A percentile compares a stretch with the other conserved stretches of the same genome.
Conservation (phyloP, 225 moss, liverwort and hornwort species). For the Pseudisothecium myosuroides region DNA sequence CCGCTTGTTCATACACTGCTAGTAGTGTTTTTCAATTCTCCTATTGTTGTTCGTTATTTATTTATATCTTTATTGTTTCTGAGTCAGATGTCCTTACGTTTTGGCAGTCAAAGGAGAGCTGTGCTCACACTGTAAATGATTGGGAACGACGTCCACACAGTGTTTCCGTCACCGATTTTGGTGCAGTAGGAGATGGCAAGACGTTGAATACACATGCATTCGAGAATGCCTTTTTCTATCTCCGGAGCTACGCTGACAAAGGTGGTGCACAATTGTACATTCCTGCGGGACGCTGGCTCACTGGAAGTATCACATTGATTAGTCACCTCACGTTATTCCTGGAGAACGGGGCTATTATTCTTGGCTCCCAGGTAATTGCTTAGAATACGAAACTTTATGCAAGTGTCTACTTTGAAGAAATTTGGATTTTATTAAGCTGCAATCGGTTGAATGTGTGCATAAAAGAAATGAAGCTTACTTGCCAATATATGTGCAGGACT, state of each 20-base stretch:
- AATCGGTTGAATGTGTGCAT: not conserved
- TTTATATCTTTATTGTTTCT: not conserved
- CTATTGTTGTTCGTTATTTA: not conserved
- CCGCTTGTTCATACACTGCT: not conserved
- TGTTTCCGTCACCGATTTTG: conserved; percentile 74
- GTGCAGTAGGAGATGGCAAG: conserved; percentile 75
- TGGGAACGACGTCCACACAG: conserved; percentile 52
- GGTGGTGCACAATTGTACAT: conserved; percentile 80
- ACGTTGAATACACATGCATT: conserved; percentile 78
- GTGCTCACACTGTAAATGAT: conserved; percentile 15
- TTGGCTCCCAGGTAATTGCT: conserved; percentile 59
- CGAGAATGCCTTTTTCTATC: conserved; percentile 76
- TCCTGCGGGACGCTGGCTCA: conserved; percentile 69
- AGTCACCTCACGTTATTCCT: conserved; percentile 79
- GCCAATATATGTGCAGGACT: conserved; percentile 25
- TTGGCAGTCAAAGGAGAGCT: conserved; percentile 38
- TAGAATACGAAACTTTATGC: not conserved
- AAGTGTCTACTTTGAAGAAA: not conserved
- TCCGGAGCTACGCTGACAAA: conserved; percentile 62
- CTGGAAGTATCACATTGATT: conserved; percentile 73
- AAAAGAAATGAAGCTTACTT: not conserved
- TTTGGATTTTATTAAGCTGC: not conserved
- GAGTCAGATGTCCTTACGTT: not conserved
- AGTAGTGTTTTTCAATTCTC: not conserved
- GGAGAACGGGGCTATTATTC: conserved; percentile 52